Conservation (phyloP, 2,329 filamentous ascomycete genomes). For the Verticillium dahliae region DNA sequence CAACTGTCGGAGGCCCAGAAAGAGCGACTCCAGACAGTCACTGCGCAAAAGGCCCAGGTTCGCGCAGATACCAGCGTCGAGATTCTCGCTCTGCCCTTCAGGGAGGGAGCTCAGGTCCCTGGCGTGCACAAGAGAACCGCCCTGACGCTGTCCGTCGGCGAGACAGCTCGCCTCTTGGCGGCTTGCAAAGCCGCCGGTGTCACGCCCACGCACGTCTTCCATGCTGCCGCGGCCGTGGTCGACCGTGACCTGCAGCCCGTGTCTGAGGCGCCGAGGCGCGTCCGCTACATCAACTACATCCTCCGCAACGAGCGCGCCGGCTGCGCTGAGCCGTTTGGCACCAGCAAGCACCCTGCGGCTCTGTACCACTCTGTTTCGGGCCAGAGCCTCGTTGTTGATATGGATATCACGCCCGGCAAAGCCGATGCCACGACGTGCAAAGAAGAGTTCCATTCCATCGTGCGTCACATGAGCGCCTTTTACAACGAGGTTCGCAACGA, state of each 20-base stretch:
- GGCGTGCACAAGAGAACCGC: constrained; percentile 18
- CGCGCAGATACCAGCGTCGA: constrained; percentile 1
- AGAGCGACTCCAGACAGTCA: constrained; percentile 8
- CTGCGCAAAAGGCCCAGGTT: constrained; percentile 2
- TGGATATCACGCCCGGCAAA: constrained; percentile 9
- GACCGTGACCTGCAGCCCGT: constrained; percentile 17
- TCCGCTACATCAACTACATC: constrained; percentile 22
- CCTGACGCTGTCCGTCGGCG: constrained; percentile 7
- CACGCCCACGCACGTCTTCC: constrained; percentile 24
- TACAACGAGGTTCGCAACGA: constrained; percentile 23
- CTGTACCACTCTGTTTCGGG: constrained; percentile 24
- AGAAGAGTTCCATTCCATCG: constrained; percentile 16
- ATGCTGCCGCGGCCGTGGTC: constrained; percentile 22
- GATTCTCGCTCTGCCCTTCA: constrained; percentile 15
- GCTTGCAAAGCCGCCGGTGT: constrained; percentile 13
- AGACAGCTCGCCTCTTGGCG: constrained; percentile 13
- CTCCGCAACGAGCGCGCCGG: constrained; percentile 21
- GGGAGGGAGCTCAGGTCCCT: constrained; percentile 8
- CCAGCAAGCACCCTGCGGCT: constrained; percentile 14
- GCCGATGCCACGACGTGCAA: not conserved
- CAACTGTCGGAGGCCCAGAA: constrained; percentile 8
- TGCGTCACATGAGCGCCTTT: constrained; percentile 18
- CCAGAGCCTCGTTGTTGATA: constrained; percentile 17
- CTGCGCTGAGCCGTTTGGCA: constrained; percentile 17
- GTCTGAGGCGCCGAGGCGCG: not conserved